A percentile compares a stretch with the other conserved stretches of the same genome.
Evolutionary conservation across 2,329 filamentous ascomycete species (phyloP).

Genomic region (Dothidotthia symphoricarpi): DNA sequence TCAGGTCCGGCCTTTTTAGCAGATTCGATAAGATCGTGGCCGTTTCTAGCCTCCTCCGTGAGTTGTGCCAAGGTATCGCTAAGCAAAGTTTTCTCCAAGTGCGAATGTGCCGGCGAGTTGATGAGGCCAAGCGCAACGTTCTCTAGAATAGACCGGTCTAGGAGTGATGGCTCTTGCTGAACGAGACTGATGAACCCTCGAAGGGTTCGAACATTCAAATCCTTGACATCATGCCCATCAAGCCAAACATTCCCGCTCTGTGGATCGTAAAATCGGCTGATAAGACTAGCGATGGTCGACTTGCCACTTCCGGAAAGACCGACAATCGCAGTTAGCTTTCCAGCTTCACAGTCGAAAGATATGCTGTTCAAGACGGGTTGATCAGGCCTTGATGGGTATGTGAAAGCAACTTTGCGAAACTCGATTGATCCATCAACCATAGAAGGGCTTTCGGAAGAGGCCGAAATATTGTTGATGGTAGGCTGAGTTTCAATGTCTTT

Average conservation of each 20-base stretch:
- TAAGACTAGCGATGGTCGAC: slow-evolving; percentile 42
- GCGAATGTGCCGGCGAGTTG: slow-evolving; percentile 41
- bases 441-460: slow-evolving; percentile 24
- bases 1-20: slow-evolving; percentile 19
- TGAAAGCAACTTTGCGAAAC: slow-evolving; percentile 43
- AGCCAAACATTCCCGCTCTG: slow-evolving; percentile 57
- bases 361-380: slow-evolving; percentile 41
- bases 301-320: slow-evolving; percentile 46
- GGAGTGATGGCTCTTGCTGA: slow-evolving; percentile 53
- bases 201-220: slow-evolving; percentile 40
- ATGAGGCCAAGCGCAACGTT: slow-evolving; percentile 55
- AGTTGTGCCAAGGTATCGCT: slow-evolving; percentile 52
- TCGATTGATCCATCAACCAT: slow-evolving; percentile 49
- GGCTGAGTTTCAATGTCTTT: slow-evolving; percentile 56
- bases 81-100: slow-evolving; percentile 50
- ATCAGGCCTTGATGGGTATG: slow-evolving; percentile 44
- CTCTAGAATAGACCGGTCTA: slow-evolving; percentile 54
- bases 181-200: slow-evolving; percentile 45
- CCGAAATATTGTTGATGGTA: slow-evolving; percentile 40
- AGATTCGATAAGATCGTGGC: slow-evolving; percentile 46
- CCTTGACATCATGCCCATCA: slow-evolving; percentile 49
- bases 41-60: slow-evolving; percentile 53
- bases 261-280: slow-evolving; percentile 44
- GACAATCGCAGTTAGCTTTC: slow-evolving; percentile 45
- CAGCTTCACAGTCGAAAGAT: slow-evolving; percentile 39